These are phyloP conservation scores for Elsinoe arachidis DNA, from an alignment of 2,329 filamentous ascomycete genomes.

Conservation along the genomic window DNA sequence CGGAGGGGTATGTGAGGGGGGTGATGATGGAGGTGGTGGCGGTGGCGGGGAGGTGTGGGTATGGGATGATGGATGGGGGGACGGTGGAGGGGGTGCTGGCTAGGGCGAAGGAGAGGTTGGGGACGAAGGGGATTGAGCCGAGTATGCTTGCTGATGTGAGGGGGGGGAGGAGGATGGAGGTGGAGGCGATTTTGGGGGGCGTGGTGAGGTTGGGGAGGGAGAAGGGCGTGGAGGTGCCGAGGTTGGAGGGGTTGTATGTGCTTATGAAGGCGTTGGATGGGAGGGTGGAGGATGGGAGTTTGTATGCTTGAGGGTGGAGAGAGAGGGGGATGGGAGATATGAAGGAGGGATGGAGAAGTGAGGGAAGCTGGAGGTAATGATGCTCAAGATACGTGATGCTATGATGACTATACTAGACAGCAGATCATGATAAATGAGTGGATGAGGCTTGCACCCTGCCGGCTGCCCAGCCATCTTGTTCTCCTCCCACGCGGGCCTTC, in stretches of 20 bases:
- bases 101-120: conserved; percentile 30
- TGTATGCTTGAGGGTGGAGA: not conserved
- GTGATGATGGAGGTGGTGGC: conserved; percentile 40
- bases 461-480: conserved; percentile 3
- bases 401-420: not conserved
- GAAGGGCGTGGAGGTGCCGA: conserved; percentile 33
- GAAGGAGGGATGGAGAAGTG: too few relatives aligned
- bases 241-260: conserved; percentile 38
- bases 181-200: conserved; percentile 45
- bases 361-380: not conserved
- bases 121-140: conserved; percentile 35
- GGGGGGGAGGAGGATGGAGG: conserved; percentile 36
- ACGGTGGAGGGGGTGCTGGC: conserved; percentile 32
- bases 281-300: conserved; percentile 20
- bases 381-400: not conserved
- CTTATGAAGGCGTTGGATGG: conserved; percentile 36
- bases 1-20: conserved; percentile 30
- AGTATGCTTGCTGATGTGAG: conserved; percentile 44
- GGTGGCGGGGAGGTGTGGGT: conserved; percentile 35
- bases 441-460: not conserved
- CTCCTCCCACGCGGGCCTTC: not conserved
- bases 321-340: not conserved
- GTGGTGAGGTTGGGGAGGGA: conserved; percentile 34
- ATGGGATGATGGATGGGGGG: conserved; percentile 29
- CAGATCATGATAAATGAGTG: not conserved